Evolutionary conservation across 1,284 basidiomycete genomes (phyloP).

Genomic region (Somion occarium): DNA sequence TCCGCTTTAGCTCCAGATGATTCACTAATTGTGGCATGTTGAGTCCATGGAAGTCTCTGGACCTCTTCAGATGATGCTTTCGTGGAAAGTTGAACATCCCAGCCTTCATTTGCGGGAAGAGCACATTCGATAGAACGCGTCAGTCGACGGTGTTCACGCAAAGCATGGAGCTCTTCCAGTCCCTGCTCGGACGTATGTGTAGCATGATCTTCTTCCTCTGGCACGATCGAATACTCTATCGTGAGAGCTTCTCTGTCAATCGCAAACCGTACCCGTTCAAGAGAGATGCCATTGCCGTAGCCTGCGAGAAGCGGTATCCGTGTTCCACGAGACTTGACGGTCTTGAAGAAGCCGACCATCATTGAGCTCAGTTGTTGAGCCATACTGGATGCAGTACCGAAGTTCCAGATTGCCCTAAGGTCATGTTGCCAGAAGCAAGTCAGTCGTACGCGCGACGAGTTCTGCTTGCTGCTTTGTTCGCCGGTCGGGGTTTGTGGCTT

Average conservation of each 20-base stretch:
- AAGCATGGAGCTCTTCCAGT: slow-evolving; percentile 54
- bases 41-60: slow-evolving; percentile 73
- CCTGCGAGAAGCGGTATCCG: slow-evolving; percentile 73
- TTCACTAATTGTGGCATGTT: slow-evolving; percentile 54
- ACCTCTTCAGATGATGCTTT: slow-evolving; percentile 69
- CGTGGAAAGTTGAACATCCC: slow-evolving; percentile 82
- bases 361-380: slow-evolving; percentile 79
- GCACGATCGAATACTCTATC: slow-evolving; percentile 85
- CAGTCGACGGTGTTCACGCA: slow-evolving; percentile 62
- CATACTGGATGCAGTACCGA: slow-evolving; percentile 53
- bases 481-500: slow-evolving; percentile 36
- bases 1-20: slow-evolving; percentile 33
- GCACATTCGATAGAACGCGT: slow-evolving; percentile 78
- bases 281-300: slow-evolving; percentile 80
- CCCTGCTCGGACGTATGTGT: slow-evolving; percentile 35
- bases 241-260: slow-evolving; percentile 77
- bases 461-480: slow-evolving; percentile 28
- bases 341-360: slow-evolving; percentile 74
- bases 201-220: slow-evolving; percentile 60
- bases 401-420: slow-evolving; percentile 84
- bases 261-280: slow-evolving; percentile 77
- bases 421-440: slow-evolving; percentile 97
- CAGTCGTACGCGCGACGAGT: slow-evolving; percentile 53
- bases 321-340: slow-evolving; percentile 67
- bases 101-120: slow-evolving; percentile 77